These are phyloP conservation scores for Epichloe sibirici DNA, from an alignment of 2,329 filamentous ascomycete genomes.

Conservation along the genomic window DNA sequence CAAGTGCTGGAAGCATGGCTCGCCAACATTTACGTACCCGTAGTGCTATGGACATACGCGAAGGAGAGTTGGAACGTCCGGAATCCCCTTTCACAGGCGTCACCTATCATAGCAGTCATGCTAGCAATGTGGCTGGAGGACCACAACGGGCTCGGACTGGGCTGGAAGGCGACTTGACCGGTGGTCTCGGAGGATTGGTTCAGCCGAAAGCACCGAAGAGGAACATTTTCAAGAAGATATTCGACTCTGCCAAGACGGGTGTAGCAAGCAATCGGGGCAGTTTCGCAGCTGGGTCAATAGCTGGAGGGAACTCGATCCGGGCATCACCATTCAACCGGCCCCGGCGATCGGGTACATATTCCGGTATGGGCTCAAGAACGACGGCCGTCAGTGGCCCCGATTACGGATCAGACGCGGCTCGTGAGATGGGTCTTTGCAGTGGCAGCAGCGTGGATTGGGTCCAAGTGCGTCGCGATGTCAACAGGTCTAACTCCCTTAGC, in stretches of 20 bases:
- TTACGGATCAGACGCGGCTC: conserved; percentile 38
- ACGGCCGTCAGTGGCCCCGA: conserved; percentile 23
- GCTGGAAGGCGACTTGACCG: conserved; percentile 51
- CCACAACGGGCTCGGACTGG: conserved; percentile 55
- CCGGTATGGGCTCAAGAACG: conserved; percentile 33
- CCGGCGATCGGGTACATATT: conserved; percentile 20
- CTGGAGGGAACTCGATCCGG: conserved; percentile 31
- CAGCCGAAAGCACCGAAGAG: conserved; percentile 68
- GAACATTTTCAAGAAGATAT: conserved; percentile 90
- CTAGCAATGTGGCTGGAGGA: conserved; percentile 31
- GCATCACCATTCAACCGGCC: conserved; percentile 31
- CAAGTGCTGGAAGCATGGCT: conserved; percentile 86
- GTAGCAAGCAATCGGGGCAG: conserved; percentile 82
- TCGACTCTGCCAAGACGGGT: conserved; percentile 87
- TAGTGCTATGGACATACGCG: conserved; percentile 52
- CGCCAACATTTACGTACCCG: conserved; percentile 56
- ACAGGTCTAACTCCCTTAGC: conserved; percentile 86
- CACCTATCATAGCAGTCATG: conserved; percentile 88
- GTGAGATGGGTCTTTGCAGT: conserved; percentile 57
- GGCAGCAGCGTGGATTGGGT: conserved; percentile 70
- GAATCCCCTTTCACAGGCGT: conserved; percentile 61
- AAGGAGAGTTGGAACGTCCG: conserved; percentile 42
- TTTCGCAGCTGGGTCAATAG: conserved; percentile 46
- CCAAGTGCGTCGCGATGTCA: conserved; percentile 91
- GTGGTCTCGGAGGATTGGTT: conserved; percentile 66